phyloP scores from a whole-genome alignment of 345 rosid genomes.

The Rubroshorea leprosula region DNA sequence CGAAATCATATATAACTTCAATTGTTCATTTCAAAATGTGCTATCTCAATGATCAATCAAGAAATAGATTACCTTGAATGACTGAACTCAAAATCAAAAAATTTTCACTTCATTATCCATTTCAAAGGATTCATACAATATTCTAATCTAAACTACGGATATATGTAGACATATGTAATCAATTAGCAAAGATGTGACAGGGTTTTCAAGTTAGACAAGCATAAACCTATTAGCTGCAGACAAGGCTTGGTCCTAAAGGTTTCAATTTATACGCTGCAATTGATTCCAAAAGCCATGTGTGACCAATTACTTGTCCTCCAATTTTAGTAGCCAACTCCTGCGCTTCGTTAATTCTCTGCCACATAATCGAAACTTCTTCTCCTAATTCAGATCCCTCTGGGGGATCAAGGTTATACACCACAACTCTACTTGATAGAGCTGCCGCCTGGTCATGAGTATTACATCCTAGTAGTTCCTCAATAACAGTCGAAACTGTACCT shows the following conservation, averaged over 20 bases:
- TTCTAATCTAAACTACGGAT: too few species aligned
- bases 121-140: too few species aligned
- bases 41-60: too few species aligned
- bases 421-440: conserved; percentile 23
- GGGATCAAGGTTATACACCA: conserved; percentile 67
- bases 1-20: too few species aligned
- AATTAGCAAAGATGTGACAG: too few species aligned
- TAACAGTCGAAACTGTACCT: conserved; percentile 44
- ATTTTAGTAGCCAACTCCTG: conserved; percentile 46
- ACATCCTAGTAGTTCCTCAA: conserved; percentile 30
- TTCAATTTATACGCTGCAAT: conserved; percentile 60
- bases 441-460: conserved; percentile 7
- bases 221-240: neutral
- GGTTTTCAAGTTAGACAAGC: neutral
- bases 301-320: conserved; percentile 48
- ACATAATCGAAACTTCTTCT: conserved; percentile 60
- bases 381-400: conserved; percentile 52
- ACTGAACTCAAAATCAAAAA: too few species aligned
- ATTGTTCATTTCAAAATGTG: too few species aligned
- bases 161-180: too few species aligned
- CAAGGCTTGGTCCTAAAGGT: conserved; percentile 19
- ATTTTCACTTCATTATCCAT: too few species aligned
- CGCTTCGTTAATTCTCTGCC: conserved; percentile 70
- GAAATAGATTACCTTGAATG: too few species aligned
- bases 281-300: conserved; percentile 78